A percentile compares a stretch with the other conserved stretches of the same genome.
Conservation (phyloP, 768 basidiomycete genomes). For the Sistotremastrum suecicum region DNA sequence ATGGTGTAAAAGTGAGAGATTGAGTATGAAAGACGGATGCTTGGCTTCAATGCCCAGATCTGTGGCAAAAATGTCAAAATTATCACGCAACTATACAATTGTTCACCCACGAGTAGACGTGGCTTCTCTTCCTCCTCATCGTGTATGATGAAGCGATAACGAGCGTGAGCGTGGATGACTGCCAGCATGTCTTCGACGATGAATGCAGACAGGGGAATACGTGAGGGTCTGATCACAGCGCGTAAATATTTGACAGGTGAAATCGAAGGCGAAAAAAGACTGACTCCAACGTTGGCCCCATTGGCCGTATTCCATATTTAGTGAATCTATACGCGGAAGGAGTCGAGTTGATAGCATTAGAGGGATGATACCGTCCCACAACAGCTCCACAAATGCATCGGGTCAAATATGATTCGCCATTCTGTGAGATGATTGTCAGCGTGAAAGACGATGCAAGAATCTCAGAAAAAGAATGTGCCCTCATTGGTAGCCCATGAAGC, state of each 20-base stretch:
- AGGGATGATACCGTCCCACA: constrained; percentile 46
- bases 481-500: constrained; percentile 82
- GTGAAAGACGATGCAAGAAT: constrained; percentile 5
- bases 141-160: constrained; percentile 77
- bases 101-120: constrained; percentile 53
- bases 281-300: constrained; percentile 47
- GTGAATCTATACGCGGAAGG: constrained; percentile 50
- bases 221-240: constrained; percentile 17
- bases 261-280: constrained; percentile 16
- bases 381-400: constrained; percentile 78
- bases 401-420: constrained; percentile 34
- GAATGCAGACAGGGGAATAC: constrained; percentile 69
- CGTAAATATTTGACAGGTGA: background rate
- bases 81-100: background rate
- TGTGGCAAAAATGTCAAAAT: constrained; percentile 15
- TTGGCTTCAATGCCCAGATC: constrained; percentile 95
- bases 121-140: constrained; percentile 80
- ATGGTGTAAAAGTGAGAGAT: constrained; percentile 39
- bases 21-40: constrained; percentile 64
- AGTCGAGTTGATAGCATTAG: constrained; percentile 13
- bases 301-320: constrained; percentile 73
- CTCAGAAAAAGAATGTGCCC: constrained; percentile 40
- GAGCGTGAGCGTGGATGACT: constrained; percentile 82
- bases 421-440: constrained; percentile 25
- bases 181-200: constrained; percentile 87